These are phyloP conservation scores for Prosopis cineraria DNA, from an alignment of 306 rosid species.

Conservation along the genomic window DNA sequence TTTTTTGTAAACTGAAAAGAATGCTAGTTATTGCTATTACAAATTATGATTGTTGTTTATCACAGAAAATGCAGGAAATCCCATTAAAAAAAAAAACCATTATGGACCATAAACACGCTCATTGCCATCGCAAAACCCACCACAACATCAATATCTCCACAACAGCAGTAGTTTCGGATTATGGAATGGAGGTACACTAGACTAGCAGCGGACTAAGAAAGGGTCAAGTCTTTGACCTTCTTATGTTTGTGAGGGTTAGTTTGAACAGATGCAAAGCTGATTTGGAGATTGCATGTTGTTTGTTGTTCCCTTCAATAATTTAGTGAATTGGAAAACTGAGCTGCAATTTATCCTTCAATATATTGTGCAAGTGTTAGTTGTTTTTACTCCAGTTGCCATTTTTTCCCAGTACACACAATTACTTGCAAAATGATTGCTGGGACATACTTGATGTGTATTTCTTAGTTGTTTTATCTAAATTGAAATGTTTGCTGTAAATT, in stretches of 20 bases:
- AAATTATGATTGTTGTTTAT: not conserved
- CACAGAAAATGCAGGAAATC: not conserved
- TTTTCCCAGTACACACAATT: not conserved
- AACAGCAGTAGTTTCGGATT: not conserved
- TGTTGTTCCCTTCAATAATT: not conserved
- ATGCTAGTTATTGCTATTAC: not conserved
- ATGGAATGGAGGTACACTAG: not conserved
- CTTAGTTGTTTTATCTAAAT: not conserved
- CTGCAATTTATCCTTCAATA: not conserved
- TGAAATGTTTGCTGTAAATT: not conserved
- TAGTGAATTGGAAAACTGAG: not conserved
- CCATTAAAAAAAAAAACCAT: not conserved
- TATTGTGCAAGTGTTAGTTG: not conserved
- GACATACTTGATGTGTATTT: not conserved
- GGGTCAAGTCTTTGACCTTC: not conserved
- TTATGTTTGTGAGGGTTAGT: not conserved
- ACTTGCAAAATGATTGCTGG: conserved; percentile 1
- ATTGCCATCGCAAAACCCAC: not conserved
- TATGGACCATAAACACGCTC: not conserved
- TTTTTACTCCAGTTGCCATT: not conserved
- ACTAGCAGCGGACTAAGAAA: not conserved
- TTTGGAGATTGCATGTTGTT: not conserved
- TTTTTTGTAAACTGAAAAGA: conserved; percentile 34
- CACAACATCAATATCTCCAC: not conserved
- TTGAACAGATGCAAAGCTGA: not conserved